Base-by-base conservation (phyloP, 2,329 filamentous ascomycete genomes). In the Ophiostoma sp. region DNA sequence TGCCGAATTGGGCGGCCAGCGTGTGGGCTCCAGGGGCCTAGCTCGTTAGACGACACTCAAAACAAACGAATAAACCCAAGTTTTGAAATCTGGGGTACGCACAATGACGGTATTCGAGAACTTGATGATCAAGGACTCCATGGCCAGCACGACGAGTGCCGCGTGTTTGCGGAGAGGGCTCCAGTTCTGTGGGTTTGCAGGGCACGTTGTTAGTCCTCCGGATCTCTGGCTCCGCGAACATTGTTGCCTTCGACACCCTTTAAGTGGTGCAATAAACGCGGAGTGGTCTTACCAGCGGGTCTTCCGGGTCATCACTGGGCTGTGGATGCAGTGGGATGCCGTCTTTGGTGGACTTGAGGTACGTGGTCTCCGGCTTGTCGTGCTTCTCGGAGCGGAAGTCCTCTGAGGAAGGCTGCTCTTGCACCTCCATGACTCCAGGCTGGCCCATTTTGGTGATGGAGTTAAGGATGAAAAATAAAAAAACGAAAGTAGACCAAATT, bases 111-210 rank as follows among this genome's bases (percentile, higher is more conserved):
- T 76, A 15, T 69, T 70, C 12, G 75, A 73, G 45, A 75, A 76
- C 68, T 76, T 76, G 57, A 76, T 72, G n/a, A 76, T 45, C 19
- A 76, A 50, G 1, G 73, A 76, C 36, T 73, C 75, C 55, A 76
- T 42, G 39, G 75, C 75, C 5, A 76, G 73, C 33, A 75, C 74
- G 36, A 75, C 11, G 5, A 76, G 69, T 19, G 75, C 75, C 2
- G 70, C 72, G 31, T 76, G 75, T 42, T 76, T 76, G 64, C 59
- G 66, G 33, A 57, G 28, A 2, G 63, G 28, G 52, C 72, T 75
- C 75, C 75, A 76, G 55, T 76, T 76, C 75, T 76, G 22, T 25
- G n/a, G 4, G 3, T n/a, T 33, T 5, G 7, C 33, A 64, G 22
- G 2, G 59, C 9, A 12, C 9, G 33, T 42, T 71, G 55, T 68